A percentile compares a stretch with the other conserved stretches of the same genome.
phyloP scores from a whole-genome alignment of 2,329 filamentous ascomycete species.

The Penicillium sp. region DNA sequence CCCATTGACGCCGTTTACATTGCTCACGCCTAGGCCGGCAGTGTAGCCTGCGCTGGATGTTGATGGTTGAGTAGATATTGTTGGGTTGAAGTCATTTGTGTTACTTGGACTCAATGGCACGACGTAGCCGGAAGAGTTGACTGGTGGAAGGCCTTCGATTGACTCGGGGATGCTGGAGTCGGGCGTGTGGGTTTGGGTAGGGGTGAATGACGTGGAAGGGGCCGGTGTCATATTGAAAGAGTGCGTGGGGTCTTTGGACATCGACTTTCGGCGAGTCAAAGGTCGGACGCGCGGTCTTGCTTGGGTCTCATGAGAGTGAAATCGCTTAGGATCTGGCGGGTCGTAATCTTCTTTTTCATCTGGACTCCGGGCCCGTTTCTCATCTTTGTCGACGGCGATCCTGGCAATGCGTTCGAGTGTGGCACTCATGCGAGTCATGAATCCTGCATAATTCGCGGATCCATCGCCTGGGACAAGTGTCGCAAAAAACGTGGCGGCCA shows the following conservation, averaged over 20 bases:
- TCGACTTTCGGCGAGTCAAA: conserved; percentile 6
- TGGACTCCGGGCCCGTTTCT: conserved; percentile 50
- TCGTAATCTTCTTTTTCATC: conserved; percentile 21
- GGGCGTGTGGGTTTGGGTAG: conserved; percentile 4
- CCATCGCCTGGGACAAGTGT: conserved; percentile 72
- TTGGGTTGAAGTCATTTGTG: conserved; percentile 6
- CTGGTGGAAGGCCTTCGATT: conserved; percentile 27
- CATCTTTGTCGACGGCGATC: conserved; percentile 77
- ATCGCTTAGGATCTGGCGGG: conserved; percentile 8
- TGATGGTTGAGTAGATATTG: conserved; percentile 3
- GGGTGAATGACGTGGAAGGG: conserved; percentile 6
- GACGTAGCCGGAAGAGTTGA: conserved; percentile 33
- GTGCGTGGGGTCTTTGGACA: conserved; percentile 2
- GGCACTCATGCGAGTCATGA: conserved; percentile 82
- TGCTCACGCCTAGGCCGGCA: conserved; percentile 5
- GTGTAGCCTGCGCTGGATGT: conserved; percentile 4
- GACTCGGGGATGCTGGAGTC: conserved; percentile 21
- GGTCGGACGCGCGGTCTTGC: conserved; percentile 6
- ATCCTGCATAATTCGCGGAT: conserved; percentile 74
- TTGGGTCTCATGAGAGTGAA: conserved; percentile 21
- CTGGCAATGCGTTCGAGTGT: conserved; percentile 90
- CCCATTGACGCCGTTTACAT: conserved; percentile 4
- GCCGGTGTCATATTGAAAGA: background rate
- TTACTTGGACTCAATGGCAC: conserved; percentile 24
- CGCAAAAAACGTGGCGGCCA: conserved; percentile 82